phyloP scores from a whole-genome alignment of 2,329 filamentous ascomycete species.

The Aspergillus versicolor region DNA sequence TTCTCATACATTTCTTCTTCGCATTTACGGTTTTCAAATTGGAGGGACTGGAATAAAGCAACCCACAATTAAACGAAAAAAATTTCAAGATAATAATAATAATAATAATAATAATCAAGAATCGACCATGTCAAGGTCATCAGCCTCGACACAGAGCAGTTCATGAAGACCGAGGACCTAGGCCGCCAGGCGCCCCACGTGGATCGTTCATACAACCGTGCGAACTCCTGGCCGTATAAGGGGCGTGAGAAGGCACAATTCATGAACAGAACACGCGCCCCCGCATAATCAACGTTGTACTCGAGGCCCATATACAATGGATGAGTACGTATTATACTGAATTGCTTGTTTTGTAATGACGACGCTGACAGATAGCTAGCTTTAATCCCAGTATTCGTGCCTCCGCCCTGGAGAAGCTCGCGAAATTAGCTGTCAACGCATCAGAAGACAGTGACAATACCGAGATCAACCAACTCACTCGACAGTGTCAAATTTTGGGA shows the following conservation, averaged over 20 bases:
- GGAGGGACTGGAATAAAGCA: too few relatives aligned
- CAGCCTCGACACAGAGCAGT: background rate
- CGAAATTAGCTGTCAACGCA: constrained; percentile 40
- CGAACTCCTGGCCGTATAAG: background rate
- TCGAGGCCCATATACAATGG: constrained; percentile 23
- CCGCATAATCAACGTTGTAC: background rate
- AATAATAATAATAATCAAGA: too few relatives aligned
- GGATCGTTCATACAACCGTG: background rate
- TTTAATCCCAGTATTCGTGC: constrained; percentile 37
- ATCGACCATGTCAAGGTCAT: too few relatives aligned
- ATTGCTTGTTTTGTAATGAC: background rate
- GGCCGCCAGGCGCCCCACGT: constrained; percentile 1
- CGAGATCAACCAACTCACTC: constrained; percentile 38
- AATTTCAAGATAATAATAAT: too few relatives aligned
- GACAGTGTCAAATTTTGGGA: constrained; percentile 27
- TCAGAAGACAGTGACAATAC: constrained; percentile 27
- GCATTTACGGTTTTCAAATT: too few relatives aligned
- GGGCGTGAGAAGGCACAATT: background rate
- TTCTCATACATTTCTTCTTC: too few relatives aligned
- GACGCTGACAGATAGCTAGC: constrained; percentile 22
- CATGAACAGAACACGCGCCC: background rate
- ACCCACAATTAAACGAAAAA: too few relatives aligned
- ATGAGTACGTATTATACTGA: constrained; percentile 26
- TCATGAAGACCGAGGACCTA: background rate
- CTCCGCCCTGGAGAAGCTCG: constrained; percentile 46